phyloP scores from a whole-genome alignment of 1,284 basidiomycete genomes.

The Marasmius tenuissimus region DNA sequence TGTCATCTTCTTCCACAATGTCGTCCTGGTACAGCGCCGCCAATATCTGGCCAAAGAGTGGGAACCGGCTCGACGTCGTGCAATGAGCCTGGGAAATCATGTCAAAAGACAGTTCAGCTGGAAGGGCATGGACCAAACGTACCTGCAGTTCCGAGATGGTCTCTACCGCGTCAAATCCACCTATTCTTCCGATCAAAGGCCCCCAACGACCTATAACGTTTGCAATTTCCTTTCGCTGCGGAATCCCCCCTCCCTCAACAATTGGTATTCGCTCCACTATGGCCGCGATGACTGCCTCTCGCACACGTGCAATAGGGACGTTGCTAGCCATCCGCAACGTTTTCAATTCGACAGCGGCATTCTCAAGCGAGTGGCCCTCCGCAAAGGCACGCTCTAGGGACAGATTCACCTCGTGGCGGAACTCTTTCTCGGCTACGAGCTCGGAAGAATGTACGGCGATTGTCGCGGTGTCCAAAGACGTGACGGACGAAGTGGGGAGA shows the following conservation, averaged over 20 bases:
- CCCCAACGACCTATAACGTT: constrained; percentile 69
- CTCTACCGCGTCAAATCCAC: constrained; percentile 74
- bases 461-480: constrained; percentile 31
- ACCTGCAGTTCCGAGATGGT: constrained; percentile 74
- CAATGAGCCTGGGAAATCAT: constrained; percentile 53
- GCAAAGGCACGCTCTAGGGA: constrained; percentile 88
- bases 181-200: constrained; percentile 68
- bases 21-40: constrained; percentile 75
- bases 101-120: not conserved
- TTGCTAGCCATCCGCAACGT: constrained; percentile 94
- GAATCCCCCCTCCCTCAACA: constrained; percentile 47
- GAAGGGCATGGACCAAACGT: constrained; percentile 12
- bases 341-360: constrained; percentile 91
- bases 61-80: constrained; percentile 55
- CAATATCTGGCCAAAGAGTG: constrained; percentile 74
- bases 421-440: constrained; percentile 65
- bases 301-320: constrained; percentile 76
- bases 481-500: constrained; percentile 39
- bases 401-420: constrained; percentile 73
- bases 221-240: constrained; percentile 64
- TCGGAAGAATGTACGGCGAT: constrained; percentile 30
- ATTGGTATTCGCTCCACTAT: constrained; percentile 69
- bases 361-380: constrained; percentile 89
- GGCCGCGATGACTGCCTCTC: constrained; percentile 74
- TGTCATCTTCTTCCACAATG: constrained; percentile 78